A percentile compares a stretch with the other conserved stretches of the same genome.
These are phyloP conservation scores for Punica granatum DNA, from an alignment of 345 rosid species.

Conservation along the genomic window DNA sequence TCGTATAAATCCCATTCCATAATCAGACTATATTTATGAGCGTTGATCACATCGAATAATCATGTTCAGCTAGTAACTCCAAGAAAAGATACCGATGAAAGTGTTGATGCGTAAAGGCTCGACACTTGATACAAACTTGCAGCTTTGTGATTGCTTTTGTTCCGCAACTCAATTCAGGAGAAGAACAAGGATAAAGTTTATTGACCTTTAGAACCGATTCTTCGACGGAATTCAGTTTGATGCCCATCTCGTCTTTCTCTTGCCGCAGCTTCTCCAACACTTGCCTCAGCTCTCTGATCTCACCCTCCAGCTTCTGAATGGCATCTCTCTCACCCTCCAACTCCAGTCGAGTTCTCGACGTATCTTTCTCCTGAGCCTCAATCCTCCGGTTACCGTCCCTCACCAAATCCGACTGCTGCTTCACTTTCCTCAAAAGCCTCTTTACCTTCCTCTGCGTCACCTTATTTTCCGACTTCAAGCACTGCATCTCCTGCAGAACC, in stretches of 20 bases:
- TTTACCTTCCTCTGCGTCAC: conserved; percentile 40
- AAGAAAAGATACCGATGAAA: background rate
- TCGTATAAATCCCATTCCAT: too few species aligned
- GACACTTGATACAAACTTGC: too few species aligned
- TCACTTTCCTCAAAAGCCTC: conserved; percentile 38
- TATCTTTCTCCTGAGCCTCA: conserved; percentile 28
- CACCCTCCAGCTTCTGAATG: conserved; percentile 34
- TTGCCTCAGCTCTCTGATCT: conserved; percentile 26
- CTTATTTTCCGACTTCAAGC: conserved; percentile 29
- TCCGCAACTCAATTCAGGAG: too few species aligned
- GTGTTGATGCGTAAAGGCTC: too few species aligned
- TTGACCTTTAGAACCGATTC: conserved; percentile 39
- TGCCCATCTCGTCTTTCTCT: conserved; percentile 30
- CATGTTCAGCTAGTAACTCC: too few species aligned
- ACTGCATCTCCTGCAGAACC: conserved; percentile 28
- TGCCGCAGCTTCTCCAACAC: conserved; percentile 22
- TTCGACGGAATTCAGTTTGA: conserved; percentile 19
- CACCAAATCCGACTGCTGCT: conserved; percentile 19
- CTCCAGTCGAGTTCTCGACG: conserved; percentile 16
- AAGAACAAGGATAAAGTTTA: background rate
- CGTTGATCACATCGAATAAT: background rate
- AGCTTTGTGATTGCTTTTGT: too few species aligned
- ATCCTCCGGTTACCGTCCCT: conserved; percentile 30
- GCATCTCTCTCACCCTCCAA: conserved; percentile 21
- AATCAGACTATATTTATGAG: too few species aligned